Evolutionary conservation across 495 filamentous ascomycete genomes (phyloP), one percentile per base, ranked within the genome.

Genomic region (Emericellopsis terricola): DNA sequence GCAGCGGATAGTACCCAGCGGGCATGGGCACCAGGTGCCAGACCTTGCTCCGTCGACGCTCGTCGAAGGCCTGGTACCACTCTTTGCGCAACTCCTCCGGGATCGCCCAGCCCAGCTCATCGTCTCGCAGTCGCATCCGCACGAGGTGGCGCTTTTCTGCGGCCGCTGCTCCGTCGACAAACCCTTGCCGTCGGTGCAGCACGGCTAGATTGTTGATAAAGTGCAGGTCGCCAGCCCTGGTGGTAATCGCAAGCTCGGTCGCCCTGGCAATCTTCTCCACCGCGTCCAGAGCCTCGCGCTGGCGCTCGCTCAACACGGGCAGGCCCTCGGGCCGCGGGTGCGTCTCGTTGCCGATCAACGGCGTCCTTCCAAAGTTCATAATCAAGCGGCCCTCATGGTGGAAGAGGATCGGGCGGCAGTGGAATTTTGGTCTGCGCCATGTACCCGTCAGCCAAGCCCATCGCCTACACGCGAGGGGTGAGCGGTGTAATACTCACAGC

Each of bases 171-270:
- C 62, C 55, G 33, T 77, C 60, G 32, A 60, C 53, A 40, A 76
- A 78, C 33, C 62, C 69, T 41, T 71, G 64, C 28, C 73, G 68
- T 20, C 64, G 67, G 54, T 85, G 79, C 36, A 82, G 62, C 31
- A 82, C 53, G 21, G 65, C 65, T 29, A 82, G 56, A 45, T 85
- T 84, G 51, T 85, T 82, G 52, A 78, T 68, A 50, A 76, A 79
- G 42, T 73, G 71, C 38, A 84, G 65, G 51, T 85, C 79, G 14
- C 79, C 79, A 15, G 63, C 60, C 39, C 65, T 54, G 3, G 56
- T 59, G 37, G 56, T 50, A 29, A 76, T 56, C 39, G 63, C 61
- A 17, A 76, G 37, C 36, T 64, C 55, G 36, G 71, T 62, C 27
- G 71, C 65, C 36, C 52, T 51, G 4, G 75, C 73, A 28, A 68